phyloP scores from a whole-genome alignment of 495 filamentous ascomycete species.

The Trichoderma gamsii region DNA sequence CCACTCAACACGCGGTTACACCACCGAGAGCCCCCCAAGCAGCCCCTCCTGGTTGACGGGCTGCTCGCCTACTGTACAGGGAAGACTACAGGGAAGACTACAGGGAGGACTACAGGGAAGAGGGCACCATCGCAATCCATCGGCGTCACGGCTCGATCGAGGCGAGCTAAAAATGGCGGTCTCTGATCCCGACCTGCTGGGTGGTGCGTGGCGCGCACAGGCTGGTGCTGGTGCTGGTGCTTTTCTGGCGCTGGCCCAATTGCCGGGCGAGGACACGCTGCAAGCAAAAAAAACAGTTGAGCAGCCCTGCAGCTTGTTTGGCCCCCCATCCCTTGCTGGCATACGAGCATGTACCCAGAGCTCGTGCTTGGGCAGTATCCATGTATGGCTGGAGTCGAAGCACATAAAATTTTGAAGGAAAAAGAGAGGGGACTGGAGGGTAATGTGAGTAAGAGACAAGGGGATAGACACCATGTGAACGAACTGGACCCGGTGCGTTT shows the following conservation, averaged over 20 bases:
- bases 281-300: neutral
- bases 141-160: constrained; percentile 7
- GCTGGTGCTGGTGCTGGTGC: neutral
- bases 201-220: constrained; percentile 10
- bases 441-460: no score
- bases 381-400: no score
- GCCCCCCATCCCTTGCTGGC: neutral
- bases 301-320: neutral
- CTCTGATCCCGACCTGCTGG: constrained; percentile 11
- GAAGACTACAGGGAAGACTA: neutral
- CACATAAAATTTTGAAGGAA: no score
- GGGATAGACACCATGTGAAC: no score
- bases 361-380: no score
- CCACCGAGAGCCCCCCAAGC: no score
- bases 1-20: constrained; percentile 1
- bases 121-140: neutral
- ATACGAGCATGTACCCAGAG: no score
- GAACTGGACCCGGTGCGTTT: no score
- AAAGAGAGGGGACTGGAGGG: no score
- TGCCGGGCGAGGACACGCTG: constrained; percentile 12
- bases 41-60: neutral
- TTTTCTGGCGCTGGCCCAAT: neutral
- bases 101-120: no score
- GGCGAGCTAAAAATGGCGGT: constrained; percentile 13
- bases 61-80: neutral